Percentiles rank a stretch among this genome's conserved stretches.
Conservation (phyloP, 169 alveolate genomes). For the Plasmodium inui region DNA sequence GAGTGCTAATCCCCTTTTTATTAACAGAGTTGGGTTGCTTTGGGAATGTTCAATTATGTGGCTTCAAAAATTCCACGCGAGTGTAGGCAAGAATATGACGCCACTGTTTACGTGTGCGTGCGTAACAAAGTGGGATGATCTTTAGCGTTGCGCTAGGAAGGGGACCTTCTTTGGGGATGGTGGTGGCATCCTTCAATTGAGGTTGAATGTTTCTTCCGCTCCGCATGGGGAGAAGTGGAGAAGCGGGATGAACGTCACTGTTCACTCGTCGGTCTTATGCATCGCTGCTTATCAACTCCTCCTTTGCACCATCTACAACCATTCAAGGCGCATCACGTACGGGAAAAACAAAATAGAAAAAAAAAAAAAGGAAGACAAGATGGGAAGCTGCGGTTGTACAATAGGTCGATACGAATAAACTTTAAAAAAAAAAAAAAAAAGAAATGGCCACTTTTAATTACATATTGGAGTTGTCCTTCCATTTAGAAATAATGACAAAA, state of each 20-base stretch:
- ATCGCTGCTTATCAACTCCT: not conserved
- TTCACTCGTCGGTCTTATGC: not conserved
- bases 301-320: conserved; percentile 1
- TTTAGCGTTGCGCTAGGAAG: not conserved
- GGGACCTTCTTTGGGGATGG: not conserved
- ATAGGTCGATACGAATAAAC: not conserved
- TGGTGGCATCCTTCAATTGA: not conserved
- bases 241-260: not conserved
- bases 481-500: not conserved
- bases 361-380: not conserved
- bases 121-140: not conserved
- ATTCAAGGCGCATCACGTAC: not conserved
- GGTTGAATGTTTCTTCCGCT: not conserved
- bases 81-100: too few species aligned
- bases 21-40: too few species aligned
- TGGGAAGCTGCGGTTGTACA: not conserved
- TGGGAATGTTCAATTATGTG: too few species aligned
- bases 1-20: not conserved
- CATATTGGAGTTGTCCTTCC: not conserved
- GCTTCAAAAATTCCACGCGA: too few species aligned
- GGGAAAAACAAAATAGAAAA: not conserved
- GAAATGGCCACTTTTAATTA: not conserved
- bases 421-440: not conserved
- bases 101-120: too few species aligned
- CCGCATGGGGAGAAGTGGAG: not conserved